These are phyloP conservation scores for Albugo candida DNA, from an alignment of 352 stramenopile species.

Conservation along the genomic window DNA sequence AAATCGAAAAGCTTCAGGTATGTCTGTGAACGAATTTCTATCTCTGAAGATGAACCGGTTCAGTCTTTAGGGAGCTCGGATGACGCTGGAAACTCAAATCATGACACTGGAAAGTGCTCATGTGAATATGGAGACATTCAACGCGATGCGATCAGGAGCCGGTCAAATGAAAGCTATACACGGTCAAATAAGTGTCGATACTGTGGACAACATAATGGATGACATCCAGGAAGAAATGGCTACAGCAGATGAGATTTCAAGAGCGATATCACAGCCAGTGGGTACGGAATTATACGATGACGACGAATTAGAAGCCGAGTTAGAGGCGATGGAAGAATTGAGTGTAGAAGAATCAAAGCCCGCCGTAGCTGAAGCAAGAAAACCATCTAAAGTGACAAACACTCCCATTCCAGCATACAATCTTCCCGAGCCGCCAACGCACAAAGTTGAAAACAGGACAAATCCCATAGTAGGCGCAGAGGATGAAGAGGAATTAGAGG, in stretches of 20 bases:
- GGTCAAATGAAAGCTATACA: slow-evolving; percentile 92
- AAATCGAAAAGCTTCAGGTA: slow-evolving; percentile 93
- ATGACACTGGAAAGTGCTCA: slow-evolving; percentile 84
- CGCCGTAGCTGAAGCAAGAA: slow-evolving; percentile 9
- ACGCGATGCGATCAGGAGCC: slow-evolving; percentile 81
- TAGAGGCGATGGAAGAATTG: slow-evolving; percentile 84
- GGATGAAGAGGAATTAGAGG: slow-evolving; percentile 72
- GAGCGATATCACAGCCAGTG: slow-evolving; percentile 86
- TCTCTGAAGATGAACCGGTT: not conserved
- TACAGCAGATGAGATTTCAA: slow-evolving; percentile 85
- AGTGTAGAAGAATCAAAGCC: slow-evolving; percentile 62
- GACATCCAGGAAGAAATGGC: slow-evolving; percentile 96
- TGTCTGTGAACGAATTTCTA: not conserved
- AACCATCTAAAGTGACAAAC: too few species aligned
- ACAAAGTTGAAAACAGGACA: slow-evolving; percentile 54
- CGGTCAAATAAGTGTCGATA: slow-evolving; percentile 90
- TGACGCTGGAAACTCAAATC: slow-evolving; percentile 89
- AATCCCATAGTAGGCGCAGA: slow-evolving; percentile 39
- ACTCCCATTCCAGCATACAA: slow-evolving; percentile 20
- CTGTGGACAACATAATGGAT: slow-evolving; percentile 96
- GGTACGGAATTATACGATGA: slow-evolving; percentile 84
- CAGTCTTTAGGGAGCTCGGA: slow-evolving; percentile 54
- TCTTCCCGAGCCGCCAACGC: slow-evolving; percentile 59
- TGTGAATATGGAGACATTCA: slow-evolving; percentile 95
- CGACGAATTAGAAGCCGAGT: slow-evolving; percentile 88